A percentile compares a stretch with the other conserved stretches of the same genome.
These are phyloP conservation scores for Tricholoma bakamatsutake DNA, from an alignment of 768 basidiomycete species.

Conservation along the genomic window DNA sequence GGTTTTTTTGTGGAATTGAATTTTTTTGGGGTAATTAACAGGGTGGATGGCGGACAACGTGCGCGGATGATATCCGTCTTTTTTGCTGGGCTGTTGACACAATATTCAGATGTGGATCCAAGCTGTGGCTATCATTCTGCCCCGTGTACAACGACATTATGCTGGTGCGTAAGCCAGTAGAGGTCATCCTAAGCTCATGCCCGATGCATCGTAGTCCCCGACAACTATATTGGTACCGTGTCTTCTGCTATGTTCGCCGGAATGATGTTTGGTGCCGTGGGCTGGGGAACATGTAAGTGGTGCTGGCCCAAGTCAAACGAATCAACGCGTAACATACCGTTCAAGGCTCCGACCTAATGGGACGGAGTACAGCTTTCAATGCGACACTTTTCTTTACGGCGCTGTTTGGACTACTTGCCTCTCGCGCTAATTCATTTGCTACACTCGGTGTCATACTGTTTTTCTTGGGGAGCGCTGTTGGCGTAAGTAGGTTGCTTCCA, in stretches of 20 bases:
- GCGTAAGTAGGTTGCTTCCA: conserved; percentile 46
- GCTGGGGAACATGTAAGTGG: conserved; percentile 82
- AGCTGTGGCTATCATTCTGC: conserved; percentile 88
- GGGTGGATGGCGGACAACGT: conserved; percentile 96
- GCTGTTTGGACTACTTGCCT: conserved; percentile 78
- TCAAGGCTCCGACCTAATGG: conserved; percentile 78
- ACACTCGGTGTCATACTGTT: conserved; percentile 76
- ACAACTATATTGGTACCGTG: conserved; percentile 71
- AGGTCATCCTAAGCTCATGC: conserved; percentile 1
- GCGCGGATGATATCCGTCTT: conserved; percentile 17
- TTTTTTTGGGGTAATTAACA: conserved; percentile 23
- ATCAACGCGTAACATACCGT: neutral
- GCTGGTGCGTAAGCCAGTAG: conserved; percentile 37
- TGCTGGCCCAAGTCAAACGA: neutral
- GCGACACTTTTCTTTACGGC: conserved; percentile 87
- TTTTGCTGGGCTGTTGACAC: conserved; percentile 19
- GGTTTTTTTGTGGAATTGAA: neutral
- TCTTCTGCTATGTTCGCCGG: conserved; percentile 90
- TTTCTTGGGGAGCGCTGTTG: conserved; percentile 88
- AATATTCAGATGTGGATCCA: conserved; percentile 84
- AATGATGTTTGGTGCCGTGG: conserved; percentile 95
- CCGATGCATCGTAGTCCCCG: conserved; percentile 44
- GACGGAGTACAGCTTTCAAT: conserved; percentile 88
- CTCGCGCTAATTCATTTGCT: conserved; percentile 63
- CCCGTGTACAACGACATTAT: conserved; percentile 91